These are phyloP conservation scores for Aspergillus chevalieri DNA, from an alignment of 2,329 filamentous ascomycete genomes.

Conservation along the genomic window DNA sequence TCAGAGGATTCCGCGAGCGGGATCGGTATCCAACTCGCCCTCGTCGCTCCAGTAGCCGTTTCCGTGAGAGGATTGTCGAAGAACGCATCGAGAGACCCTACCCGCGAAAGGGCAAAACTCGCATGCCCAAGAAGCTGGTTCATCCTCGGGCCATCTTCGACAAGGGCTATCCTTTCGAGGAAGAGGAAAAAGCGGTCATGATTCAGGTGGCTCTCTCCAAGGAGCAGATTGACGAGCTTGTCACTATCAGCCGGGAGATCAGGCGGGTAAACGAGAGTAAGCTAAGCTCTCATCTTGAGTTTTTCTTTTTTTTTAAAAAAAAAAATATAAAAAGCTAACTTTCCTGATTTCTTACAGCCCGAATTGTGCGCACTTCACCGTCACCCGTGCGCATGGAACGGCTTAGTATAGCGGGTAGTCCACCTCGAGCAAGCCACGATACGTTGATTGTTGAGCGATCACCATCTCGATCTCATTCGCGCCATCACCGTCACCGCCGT, in stretches of 20 bases:
- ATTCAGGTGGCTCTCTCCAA: slow-evolving; percentile 80
- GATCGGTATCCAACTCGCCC: slow-evolving; percentile 47
- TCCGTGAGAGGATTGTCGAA: slow-evolving; percentile 23
- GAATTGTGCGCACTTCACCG: slow-evolving; percentile 14
- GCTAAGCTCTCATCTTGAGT: slow-evolving; percentile 10
- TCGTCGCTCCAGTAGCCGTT: slow-evolving; percentile 40
- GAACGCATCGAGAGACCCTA: slow-evolving; percentile 46
- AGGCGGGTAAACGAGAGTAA: slow-evolving; percentile 28
- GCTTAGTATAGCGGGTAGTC: slow-evolving; percentile 21
- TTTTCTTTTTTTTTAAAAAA: too few species aligned
- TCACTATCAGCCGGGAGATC: slow-evolving; percentile 68
- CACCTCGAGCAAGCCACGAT: slow-evolving; percentile 23
- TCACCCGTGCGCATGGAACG: slow-evolving; percentile 16
- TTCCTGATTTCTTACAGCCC: slow-evolving; percentile 12
- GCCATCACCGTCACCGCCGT: slow-evolving; percentile 17
- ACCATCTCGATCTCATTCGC: slow-evolving; percentile 21
- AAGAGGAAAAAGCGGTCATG: slow-evolving; percentile 75
- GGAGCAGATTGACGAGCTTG: slow-evolving; percentile 84
- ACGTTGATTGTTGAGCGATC: slow-evolving; percentile 28
- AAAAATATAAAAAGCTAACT: slow-evolving; percentile 2
- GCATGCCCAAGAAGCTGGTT: slow-evolving; percentile 74
- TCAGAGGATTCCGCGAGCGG: slow-evolving; percentile 58
- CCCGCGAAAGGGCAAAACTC: slow-evolving; percentile 81
- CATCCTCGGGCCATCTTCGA: slow-evolving; percentile 76
- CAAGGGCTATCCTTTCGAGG: slow-evolving; percentile 76